Evolutionary conservation across 768 basidiomycete genomes (phyloP), one percentile per base, ranked within the genome.

Genomic region (Lepiota venenata): DNA sequence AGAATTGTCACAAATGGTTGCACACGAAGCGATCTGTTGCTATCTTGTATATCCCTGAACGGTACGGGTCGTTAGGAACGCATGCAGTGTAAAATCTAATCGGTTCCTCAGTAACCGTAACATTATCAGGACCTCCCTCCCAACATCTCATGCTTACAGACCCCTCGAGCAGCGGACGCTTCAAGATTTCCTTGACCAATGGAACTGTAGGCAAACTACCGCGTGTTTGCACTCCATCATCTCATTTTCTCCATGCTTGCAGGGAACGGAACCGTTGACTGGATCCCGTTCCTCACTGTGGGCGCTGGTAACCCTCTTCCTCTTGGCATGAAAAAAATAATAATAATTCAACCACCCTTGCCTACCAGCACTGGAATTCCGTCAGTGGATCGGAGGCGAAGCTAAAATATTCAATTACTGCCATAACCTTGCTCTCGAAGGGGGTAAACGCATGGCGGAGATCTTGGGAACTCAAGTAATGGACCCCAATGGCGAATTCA

Each of bases 1-100:
- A 89, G 82, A 92, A 92, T 61, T 87, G 86, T 59, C 88, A 93
- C 69, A 93, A 94, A 68, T 95, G 93, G 91, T 70, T 93, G 1
- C 84, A 77, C 60, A 75, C 81, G 2, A 86, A 89, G 65, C 78
- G 91, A 4, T 73, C 81, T 1, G 83, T 77, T 42, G 83, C 88
- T 0, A 72, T 87, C 15, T 71, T 94, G 14, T 94, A 93, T 64
- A 87, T 90, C 4, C 87, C 91, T 0, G 76, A 69, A 55, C 65
- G 78, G 78, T 76, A 40, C 39, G 68, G n/a, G 32, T 20, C 18
- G 32, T 39, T 42, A 15, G 9, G 4, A 10, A 14, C 4, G 68
- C 39, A 27, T 47, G 47, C 39, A 16, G 5, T 5, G 25, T 25
- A 41, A 8, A 21, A 9, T n/a, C 39, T 53, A 5, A 42, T 51